Evolutionary conservation across 1,284 basidiomycete species (phyloP), one percentile per base, ranked within the genome.

Genomic region (Cryptococcus deneoformans): DNA sequence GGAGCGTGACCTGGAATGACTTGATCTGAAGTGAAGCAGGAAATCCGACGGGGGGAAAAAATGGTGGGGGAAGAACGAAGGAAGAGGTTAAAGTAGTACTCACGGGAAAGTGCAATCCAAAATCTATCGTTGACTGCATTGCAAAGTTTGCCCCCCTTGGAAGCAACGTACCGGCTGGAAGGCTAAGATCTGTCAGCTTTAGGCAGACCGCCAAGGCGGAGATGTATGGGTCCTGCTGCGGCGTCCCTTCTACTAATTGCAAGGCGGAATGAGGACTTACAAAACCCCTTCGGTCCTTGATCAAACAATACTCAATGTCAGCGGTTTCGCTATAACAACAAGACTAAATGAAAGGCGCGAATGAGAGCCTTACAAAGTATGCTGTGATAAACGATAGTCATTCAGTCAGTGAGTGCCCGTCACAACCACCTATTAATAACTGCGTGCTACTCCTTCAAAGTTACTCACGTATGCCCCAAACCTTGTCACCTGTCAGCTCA

Each of bases 121-220:
- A 75, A 47, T 75, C 73, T 35, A 75, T 63, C 1, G 71, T 72
- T 14, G 73, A 64, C 58, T 72, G 71, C 67, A 74, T 72, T 8
- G 72, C 73, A 55, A 75, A 75, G 37, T 64, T 66, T 38, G 66
- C 66, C 12, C 73, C 73, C 56, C 70, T 69, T 2, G 73, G 73
- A 7, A 75, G 54, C 3, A 75, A 57, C 7, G 72, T 73, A 2
- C 73, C 73, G 4, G 73, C 73, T 42, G 73, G 73, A 8, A 75
- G 56, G 58, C 73, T 75, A 46, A 11, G 36, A 45, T 3, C 5
- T 29, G 29, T 29, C 29, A 29, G 29, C 29, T 4, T 5, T 29
- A 29, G 29, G 29, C 29, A 3, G 29, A 29, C 29, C 20, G 20
- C 20, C 29, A 29, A 29, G 29, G 29, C 29, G 3, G 29, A 5